Base-by-base conservation (phyloP, 108 stramenopile species). In the Cyclotella kingstonii region DNA sequence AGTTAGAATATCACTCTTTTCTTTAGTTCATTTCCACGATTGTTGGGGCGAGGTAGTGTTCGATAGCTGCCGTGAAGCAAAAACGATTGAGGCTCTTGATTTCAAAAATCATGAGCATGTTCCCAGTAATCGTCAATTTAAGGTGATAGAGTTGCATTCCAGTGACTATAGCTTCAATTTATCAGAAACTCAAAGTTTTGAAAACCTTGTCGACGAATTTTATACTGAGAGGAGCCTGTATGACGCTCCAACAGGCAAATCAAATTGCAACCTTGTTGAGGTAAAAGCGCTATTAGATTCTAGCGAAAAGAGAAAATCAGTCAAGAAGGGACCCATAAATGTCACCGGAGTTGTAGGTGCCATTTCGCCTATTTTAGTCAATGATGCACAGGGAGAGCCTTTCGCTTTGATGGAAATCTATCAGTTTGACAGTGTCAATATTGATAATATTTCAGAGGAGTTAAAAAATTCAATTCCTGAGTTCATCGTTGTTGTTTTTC, bases 381-480 rank as follows among this genome's bases (percentile, higher is more conserved):
- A 74, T 28, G 60, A 66, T 34, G 63, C 76, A 9, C 36, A 40
- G n/a, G 63, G 59, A 17, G 71, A 86, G 45, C 87, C 90, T 33
- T 91, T 88, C 70, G 79, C 81, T 23, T 53, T 91, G 3, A 60
- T 89, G 36, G 87, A 91, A 60, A 46, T 87, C 5, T 83, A 85
- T 54, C 82, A 89, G 45, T 21, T 35, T 31, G 43, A 47, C 11
- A 44, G 8, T 50, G 39, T 46, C 22, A 58, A 56, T 27, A 49
- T 43, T 28, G 41, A 38, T 29, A 66, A 70, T 22, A 64, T 48
- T 44, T 31, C 44, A n/a, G 50, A 45, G 12, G 43, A 44, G 4
- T 5, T 18, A 18, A 5, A 5, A n/a, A 12, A 5, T 17, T 44
- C 43, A 18, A 18, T 44, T 5, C n/a, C 7, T 4, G 58, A 66